Conservation (phyloP, 169 alveolate genomes). For the Babesia ovis region DNA sequence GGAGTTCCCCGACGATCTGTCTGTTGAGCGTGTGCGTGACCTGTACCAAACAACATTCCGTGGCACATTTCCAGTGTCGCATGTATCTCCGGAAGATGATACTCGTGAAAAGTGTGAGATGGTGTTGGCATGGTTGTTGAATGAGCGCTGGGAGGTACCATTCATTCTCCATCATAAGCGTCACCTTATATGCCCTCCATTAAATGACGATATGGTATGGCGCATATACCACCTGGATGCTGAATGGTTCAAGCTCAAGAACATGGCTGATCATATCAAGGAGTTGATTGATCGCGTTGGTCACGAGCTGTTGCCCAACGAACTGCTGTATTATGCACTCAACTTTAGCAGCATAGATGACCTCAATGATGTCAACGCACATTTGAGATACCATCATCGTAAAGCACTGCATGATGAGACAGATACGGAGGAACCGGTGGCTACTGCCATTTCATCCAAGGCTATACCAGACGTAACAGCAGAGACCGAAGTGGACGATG, state of each 20-base stretch:
- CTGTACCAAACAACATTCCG: slow-evolving; percentile 59
- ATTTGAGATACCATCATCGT: slow-evolving; percentile 44
- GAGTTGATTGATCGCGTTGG: slow-evolving; percentile 45
- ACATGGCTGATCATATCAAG: slow-evolving; percentile 26
- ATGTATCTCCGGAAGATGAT: slow-evolving; percentile 37
- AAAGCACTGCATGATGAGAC: slow-evolving; percentile 9
- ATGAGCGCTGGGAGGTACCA: slow-evolving; percentile 77
- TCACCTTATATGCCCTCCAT: slow-evolving; percentile 78
- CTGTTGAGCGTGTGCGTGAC: slow-evolving; percentile 59
- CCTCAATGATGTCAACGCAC: slow-evolving; percentile 50
- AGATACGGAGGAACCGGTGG: not conserved
- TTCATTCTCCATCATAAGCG: slow-evolving; percentile 77
- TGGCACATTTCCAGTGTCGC: slow-evolving; percentile 57
- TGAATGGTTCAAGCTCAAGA: slow-evolving; percentile 57
- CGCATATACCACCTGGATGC: slow-evolving; percentile 76
- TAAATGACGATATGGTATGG: slow-evolving; percentile 79
- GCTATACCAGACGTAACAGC: not conserved
- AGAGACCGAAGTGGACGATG: slow-evolving; percentile 27
- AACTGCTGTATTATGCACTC: slow-evolving; percentile 41
- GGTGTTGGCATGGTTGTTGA: slow-evolving; percentile 72
- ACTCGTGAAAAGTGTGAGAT: slow-evolving; percentile 64
- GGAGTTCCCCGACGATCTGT: slow-evolving; percentile 73
- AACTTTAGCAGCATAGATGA: slow-evolving; percentile 57
- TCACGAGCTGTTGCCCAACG: slow-evolving; percentile 52
- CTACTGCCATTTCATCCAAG: not conserved